These are phyloP conservation scores for Balamuthia mandrillaris DNA, from an alignment of 208 protist species.

Conservation along the genomic window DNA sequence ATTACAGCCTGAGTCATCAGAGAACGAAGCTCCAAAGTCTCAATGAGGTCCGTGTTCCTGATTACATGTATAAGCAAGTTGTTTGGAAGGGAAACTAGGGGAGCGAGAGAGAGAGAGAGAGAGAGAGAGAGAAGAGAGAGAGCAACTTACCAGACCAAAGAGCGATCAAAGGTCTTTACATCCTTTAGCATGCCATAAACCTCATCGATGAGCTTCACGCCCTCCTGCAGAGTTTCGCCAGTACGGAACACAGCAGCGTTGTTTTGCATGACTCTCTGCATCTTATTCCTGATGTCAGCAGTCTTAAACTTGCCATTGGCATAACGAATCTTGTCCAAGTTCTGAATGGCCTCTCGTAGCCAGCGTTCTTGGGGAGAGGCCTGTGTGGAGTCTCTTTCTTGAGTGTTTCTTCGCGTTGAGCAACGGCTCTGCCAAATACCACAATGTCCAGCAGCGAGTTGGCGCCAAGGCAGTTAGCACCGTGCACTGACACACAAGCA, in stretches of 20 bases:
- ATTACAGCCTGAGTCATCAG: conserved; percentile 90
- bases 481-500: conserved; percentile 95
- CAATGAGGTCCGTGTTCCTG: conserved; percentile 97
- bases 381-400: conserved; percentile 80
- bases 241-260: conserved; percentile 94
- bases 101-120: no score
- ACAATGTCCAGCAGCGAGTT: conserved; percentile 99
- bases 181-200: conserved; percentile 85
- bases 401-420: conserved; percentile 86
- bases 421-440: conserved; percentile 96
- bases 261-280: conserved; percentile 96
- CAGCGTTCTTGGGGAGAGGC: conserved; percentile 78
- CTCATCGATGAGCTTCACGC: conserved; percentile 86
- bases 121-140: background rate
- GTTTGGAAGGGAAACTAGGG: no score
- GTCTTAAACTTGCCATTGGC: conserved; percentile 85
- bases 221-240: conserved; percentile 86
- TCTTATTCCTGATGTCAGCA: conserved; percentile 88
- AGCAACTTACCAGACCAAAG: conserved; percentile 66
- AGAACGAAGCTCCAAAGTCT: conserved; percentile 98
- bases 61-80: no score
- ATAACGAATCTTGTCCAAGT: conserved; percentile 90
- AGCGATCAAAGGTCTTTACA: conserved; percentile 84
- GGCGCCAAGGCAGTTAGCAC: conserved; percentile 96
- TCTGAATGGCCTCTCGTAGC: conserved; percentile 89